These are phyloP conservation scores for Pichia cephalocereana DNA, from an alignment of 805 yeast genomes.

Conservation along the genomic window DNA sequence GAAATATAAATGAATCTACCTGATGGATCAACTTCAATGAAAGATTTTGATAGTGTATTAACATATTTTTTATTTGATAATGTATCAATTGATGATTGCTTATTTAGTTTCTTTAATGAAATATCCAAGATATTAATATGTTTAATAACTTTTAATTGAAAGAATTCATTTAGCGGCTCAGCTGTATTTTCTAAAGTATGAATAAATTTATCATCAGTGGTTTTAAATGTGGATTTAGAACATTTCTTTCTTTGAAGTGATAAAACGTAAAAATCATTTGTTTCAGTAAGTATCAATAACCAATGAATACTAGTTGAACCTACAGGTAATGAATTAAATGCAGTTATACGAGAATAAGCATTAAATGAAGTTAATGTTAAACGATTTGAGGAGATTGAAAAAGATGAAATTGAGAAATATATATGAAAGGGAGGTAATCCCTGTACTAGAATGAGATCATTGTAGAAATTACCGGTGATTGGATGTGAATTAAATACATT, in stretches of 20 bases:
- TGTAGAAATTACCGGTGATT: no score
- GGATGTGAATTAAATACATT: no score
- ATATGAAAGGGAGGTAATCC: no score
- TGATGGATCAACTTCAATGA: conserved; percentile 14
- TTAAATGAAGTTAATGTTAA: neutral
- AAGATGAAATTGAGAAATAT: no score
- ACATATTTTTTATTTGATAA: neutral
- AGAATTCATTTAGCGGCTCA: no score
- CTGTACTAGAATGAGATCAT: no score
- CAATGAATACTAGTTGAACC: conserved; percentile 13
- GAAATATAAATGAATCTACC: conserved; percentile 16
- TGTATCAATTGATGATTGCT: no score
- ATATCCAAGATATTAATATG: conserved; percentile 10
- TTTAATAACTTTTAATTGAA: conserved; percentile 12
- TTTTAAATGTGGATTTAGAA: no score
- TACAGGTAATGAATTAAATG: conserved; percentile 14
- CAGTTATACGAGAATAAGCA: conserved; percentile 8
- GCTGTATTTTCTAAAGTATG: no score
- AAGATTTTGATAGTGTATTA: conserved; percentile 10
- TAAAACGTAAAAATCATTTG: conserved; percentile 14
- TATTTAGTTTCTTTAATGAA: neutral
- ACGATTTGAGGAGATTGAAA: neutral
- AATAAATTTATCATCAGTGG: no score
- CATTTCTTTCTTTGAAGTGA: conserved; percentile 6
- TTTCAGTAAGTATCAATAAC: conserved; percentile 19